phyloP scores from a whole-genome alignment of 2,329 filamentous ascomycete species.

The Sodiomyces alkalinus region DNA sequence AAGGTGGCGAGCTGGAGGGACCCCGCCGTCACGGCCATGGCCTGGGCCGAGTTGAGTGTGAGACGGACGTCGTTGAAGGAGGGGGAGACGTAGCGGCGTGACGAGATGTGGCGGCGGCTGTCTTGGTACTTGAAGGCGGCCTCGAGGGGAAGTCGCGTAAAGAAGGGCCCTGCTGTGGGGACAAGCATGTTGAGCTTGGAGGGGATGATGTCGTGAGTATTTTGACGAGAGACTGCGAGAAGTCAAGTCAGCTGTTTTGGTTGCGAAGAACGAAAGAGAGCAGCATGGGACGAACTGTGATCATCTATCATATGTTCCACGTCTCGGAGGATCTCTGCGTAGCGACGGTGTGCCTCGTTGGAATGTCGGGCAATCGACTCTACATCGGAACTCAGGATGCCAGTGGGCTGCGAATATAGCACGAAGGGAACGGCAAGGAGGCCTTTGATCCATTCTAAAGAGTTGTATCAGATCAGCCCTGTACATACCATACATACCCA shows the following conservation, averaged over 20 bases:
- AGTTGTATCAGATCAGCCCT: no score
- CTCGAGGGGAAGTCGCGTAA: constrained; percentile 73
- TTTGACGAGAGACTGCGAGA: constrained; percentile 52
- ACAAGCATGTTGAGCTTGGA: constrained; percentile 91
- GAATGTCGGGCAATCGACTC: constrained; percentile 56
- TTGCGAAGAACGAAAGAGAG: no score
- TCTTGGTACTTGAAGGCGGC: constrained; percentile 91
- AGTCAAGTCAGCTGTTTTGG: background rate
- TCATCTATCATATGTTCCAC: constrained; percentile 86
- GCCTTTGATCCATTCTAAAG: constrained; percentile 85
- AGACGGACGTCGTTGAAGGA: constrained; percentile 95
- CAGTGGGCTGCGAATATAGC: constrained; percentile 85
- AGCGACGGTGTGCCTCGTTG: constrained; percentile 68
- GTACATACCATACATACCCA: background rate
- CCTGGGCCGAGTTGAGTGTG: constrained; percentile 86
- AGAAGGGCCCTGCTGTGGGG: constrained; percentile 83
- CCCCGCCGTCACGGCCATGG: constrained; percentile 72
- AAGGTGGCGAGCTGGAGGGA: constrained; percentile 81
- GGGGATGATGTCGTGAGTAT: constrained; percentile 45
- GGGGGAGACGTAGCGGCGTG: constrained; percentile 80
- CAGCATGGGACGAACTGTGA: constrained; percentile 47
- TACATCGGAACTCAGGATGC: constrained; percentile 58
- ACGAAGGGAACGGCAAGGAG: constrained; percentile 92
- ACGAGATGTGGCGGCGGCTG: constrained; percentile 70
- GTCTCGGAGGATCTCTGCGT: constrained; percentile 89